A percentile compares a stretch with the other conserved stretches of the same genome.
phyloP scores from a whole-genome alignment of 352 stramenopile genomes.

The Globisporangium viniferum region DNA sequence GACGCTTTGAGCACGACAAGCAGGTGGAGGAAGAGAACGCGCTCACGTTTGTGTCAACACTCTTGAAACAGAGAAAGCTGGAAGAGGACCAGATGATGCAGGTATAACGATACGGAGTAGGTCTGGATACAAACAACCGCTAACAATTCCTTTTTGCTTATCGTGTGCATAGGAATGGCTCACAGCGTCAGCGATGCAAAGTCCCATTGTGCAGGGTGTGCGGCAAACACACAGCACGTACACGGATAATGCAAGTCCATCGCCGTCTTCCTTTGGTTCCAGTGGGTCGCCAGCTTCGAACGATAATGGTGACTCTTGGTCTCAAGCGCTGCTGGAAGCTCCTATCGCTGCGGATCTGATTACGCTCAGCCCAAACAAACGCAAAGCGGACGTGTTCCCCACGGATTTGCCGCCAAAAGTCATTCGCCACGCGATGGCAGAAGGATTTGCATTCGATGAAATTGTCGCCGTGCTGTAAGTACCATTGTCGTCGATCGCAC shows the following conservation, averaged over 20 bases:
- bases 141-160: not conserved
- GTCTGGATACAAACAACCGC: not conserved
- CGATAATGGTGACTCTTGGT: constrained; percentile 20
- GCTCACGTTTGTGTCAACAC: constrained; percentile 44
- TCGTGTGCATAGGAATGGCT: constrained; percentile 42
- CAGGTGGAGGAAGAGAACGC: constrained; percentile 39
- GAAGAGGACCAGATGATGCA: constrained; percentile 64
- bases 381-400: constrained; percentile 46
- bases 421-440: constrained; percentile 48
- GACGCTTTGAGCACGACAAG: constrained; percentile 43
- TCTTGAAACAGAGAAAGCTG: constrained; percentile 40
- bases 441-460: constrained; percentile 47
- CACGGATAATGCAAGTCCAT: constrained; percentile 7
- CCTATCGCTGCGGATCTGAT: constrained; percentile 42
- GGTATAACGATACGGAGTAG: constrained; percentile 14
- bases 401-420: constrained; percentile 40
- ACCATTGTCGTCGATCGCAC: not conserved
- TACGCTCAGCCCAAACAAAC: constrained; percentile 43
- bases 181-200: constrained; percentile 43
- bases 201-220: constrained; percentile 38
- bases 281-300: not conserved
- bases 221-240: constrained; percentile 29
- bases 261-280: not conserved
- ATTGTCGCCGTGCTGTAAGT: constrained; percentile 58
- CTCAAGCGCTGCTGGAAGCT: constrained; percentile 37